These are phyloP conservation scores for Hyaloscypha bicolor DNA, from an alignment of 495 filamentous ascomycete genomes.

Conservation along the genomic window DNA sequence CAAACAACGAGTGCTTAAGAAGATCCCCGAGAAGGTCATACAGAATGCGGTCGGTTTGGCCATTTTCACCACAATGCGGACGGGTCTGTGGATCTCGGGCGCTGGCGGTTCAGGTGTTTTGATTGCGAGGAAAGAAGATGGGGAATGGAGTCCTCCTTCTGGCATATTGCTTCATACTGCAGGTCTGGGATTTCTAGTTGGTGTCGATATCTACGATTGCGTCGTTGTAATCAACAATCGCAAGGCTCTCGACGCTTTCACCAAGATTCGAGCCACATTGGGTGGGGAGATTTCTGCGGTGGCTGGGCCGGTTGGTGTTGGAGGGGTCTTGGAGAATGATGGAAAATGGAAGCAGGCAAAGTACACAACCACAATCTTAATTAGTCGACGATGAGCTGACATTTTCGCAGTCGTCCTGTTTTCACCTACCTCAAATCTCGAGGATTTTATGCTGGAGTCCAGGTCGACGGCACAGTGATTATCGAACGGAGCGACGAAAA, in stretches of 20 bases:
- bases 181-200: slow-evolving; percentile 83
- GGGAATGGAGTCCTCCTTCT: slow-evolving; percentile 86
- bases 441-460: slow-evolving; percentile 80
- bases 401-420: slow-evolving; percentile 55
- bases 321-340: slow-evolving; percentile 73
- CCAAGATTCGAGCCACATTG: slow-evolving; percentile 72
- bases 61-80: slow-evolving; percentile 92
- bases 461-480: slow-evolving; percentile 81
- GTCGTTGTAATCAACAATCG: slow-evolving; percentile 87
- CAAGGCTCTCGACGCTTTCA: slow-evolving; percentile 79
- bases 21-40: slow-evolving; percentile 82
- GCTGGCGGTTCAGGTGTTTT: slow-evolving; percentile 85
- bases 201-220: slow-evolving; percentile 93
- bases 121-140: slow-evolving; percentile 75
- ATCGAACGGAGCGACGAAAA: slow-evolving; percentile 89
- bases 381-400: not conserved
- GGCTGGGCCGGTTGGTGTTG: slow-evolving; percentile 77
- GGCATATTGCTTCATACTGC: slow-evolving; percentile 87
- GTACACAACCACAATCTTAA: slow-evolving; percentile 10
- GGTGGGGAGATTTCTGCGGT: slow-evolving; percentile 77
- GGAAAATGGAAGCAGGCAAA: slow-evolving; percentile 45
- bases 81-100: slow-evolving; percentile 87
- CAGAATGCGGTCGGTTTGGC: slow-evolving; percentile 83
- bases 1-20: slow-evolving; percentile 73
- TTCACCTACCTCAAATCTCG: slow-evolving; percentile 89